A percentile compares a stretch with the other conserved stretches of the same genome.
Evolutionary conservation across 192 early-diverging fungal species (phyloP).

Genomic region (Dispira parvispora): DNA sequence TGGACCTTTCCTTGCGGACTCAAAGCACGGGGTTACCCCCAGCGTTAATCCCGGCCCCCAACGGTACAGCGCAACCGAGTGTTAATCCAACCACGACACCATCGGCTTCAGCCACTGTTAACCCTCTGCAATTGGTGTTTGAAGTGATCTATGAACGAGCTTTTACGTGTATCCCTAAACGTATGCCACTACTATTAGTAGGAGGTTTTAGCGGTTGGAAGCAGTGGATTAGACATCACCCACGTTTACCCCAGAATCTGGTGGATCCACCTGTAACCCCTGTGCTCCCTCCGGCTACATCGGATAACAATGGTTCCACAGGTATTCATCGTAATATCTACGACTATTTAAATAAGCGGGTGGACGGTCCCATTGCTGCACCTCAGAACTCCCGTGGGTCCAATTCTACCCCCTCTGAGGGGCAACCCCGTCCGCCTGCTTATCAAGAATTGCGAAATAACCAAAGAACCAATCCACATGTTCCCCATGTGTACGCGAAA

Average conservation of each 20-base stretch:
- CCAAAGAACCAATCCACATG: no score
- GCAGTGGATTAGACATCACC: background rate
- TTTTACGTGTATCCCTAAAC: background rate
- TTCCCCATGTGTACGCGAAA: no score
- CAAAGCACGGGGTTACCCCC: background rate
- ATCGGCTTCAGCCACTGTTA: conserved; percentile 6
- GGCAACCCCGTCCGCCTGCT: no score
- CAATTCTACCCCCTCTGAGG: no score
- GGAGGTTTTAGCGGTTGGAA: conserved; percentile 9
- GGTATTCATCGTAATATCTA: no score
- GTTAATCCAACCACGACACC: conserved; percentile 10
- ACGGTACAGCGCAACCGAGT: background rate
- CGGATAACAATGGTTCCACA: no score
- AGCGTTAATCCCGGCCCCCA: background rate
- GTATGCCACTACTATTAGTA: conserved; percentile 2
- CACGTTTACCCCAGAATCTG: background rate
- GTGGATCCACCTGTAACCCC: background rate
- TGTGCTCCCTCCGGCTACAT: no score
- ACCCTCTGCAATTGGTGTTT: conserved; percentile 27
- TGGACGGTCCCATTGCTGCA: no score
- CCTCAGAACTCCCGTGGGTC: no score
- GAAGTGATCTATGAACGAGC: conserved; percentile 36
- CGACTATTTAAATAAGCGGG: no score
- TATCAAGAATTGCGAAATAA: no score
- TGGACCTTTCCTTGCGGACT: no score